Evolutionary conservation across 495 filamentous ascomycete species (phyloP).

Genomic region (Penicillium robsamsonii): DNA sequence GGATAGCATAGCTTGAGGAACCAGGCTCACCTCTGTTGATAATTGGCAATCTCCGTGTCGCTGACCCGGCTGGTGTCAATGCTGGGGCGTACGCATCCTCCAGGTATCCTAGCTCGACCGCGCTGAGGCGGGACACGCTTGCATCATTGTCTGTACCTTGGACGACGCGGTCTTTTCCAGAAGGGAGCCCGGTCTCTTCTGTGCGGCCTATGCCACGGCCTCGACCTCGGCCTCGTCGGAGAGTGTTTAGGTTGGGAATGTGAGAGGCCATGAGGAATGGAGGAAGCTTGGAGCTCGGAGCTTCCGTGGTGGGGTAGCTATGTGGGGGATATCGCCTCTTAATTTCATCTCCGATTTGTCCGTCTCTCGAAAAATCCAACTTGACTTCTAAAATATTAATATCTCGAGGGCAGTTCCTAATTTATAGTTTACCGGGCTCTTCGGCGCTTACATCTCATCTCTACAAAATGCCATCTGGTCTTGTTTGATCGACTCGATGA

Average conservation of each 20-base stretch:
- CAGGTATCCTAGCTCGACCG: slow-evolving; percentile 83
- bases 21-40: slow-evolving; percentile 77
- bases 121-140: slow-evolving; percentile 81
- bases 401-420: not conserved
- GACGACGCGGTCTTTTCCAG: slow-evolving; percentile 59
- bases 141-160: slow-evolving; percentile 93
- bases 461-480: no score
- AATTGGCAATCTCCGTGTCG: slow-evolving; percentile 69
- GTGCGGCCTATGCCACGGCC: slow-evolving; percentile 31
- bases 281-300: slow-evolving; percentile 24
- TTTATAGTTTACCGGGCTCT: not conserved
- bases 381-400: not conserved
- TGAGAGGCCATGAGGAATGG: slow-evolving; percentile 60
- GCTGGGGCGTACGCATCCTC: slow-evolving; percentile 71
- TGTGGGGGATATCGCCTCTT: not conserved
- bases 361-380: not conserved
- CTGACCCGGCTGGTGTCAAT: slow-evolving; percentile 54
- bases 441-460: no score
- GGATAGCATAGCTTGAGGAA: not conserved
- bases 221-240: slow-evolving; percentile 53
- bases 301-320: slow-evolving; percentile 17
- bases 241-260: slow-evolving; percentile 73
- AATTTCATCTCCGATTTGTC: not conserved
- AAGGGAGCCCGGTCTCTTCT: slow-evolving; percentile 19
- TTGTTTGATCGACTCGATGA: not conserved